Evolutionary conservation across 2,329 filamentous ascomycete genomes (phyloP).

Genomic region (Tolypocladium inflatum): DNA sequence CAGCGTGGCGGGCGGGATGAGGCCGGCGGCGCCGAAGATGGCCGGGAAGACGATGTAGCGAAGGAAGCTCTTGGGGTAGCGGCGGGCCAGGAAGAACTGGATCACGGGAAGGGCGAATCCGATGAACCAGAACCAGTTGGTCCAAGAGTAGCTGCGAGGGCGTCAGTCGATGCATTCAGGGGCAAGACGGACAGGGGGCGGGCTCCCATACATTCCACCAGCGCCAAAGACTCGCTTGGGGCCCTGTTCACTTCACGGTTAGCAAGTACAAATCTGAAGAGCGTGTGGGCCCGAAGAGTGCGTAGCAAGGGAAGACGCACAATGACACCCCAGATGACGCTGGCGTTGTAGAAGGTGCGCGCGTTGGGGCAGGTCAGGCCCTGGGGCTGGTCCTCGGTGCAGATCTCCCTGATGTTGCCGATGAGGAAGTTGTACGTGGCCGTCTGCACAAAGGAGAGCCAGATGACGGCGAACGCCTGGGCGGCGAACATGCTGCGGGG

Average conservation of each 20-base stretch:
- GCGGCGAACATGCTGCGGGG: slow-evolving; percentile 36
- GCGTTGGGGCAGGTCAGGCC: slow-evolving; percentile 46
- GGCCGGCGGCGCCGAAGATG: slow-evolving; percentile 36
- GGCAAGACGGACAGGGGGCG: not conserved
- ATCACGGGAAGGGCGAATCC: not conserved
- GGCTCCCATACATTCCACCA: not conserved
- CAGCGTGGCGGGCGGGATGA: slow-evolving; percentile 43
- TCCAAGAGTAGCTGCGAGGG: not conserved
- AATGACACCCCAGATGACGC: slow-evolving; percentile 51
- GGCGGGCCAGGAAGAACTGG: not conserved
- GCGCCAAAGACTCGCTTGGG: not conserved
- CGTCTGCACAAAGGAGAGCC: slow-evolving; percentile 24
- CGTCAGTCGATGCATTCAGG: not conserved
- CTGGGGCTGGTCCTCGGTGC: slow-evolving; percentile 32
- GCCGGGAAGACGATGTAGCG: slow-evolving; percentile 41
- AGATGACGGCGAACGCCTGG: slow-evolving; percentile 25
- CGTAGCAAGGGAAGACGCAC: slow-evolving; percentile 12
- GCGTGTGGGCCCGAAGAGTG: not conserved
- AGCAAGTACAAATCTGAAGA: not conserved
- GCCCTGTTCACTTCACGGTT: not conserved
- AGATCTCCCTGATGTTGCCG: slow-evolving; percentile 41
- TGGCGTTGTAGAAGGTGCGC: slow-evolving; percentile 48
- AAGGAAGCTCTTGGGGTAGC: slow-evolving; percentile 13
- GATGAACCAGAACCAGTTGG: not conserved
- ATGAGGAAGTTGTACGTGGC: slow-evolving; percentile 25